A percentile compares a stretch with the other conserved stretches of the same genome.
Evolutionary conservation across 768 basidiomycete species (phyloP).

Genomic region (Russula emetica): DNA sequence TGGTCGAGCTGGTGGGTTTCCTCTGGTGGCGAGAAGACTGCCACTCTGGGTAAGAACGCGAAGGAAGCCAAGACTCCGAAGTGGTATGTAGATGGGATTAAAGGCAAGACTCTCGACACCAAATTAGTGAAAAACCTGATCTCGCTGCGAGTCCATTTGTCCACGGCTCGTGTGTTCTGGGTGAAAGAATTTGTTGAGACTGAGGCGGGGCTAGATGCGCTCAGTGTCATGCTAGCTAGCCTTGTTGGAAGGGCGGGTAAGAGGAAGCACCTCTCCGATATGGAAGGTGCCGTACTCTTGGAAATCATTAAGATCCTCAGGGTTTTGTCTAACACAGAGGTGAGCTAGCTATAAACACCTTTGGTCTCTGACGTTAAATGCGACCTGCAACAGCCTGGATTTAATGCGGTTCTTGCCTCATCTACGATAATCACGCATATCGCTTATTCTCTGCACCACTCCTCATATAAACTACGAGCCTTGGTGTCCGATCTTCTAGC

Average conservation of each 20-base stretch:
- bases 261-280: conserved; percentile 54
- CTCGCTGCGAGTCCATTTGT: conserved; percentile 77
- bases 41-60: conserved; percentile 31
- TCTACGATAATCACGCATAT: conserved; percentile 68
- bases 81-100: conserved; percentile 62
- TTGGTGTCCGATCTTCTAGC: conserved; percentile 75
- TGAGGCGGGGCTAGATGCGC: conserved; percentile 60
- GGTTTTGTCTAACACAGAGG: conserved; percentile 81
- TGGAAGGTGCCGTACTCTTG: conserved; percentile 61
- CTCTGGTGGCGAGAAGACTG: conserved; percentile 51
- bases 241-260: conserved; percentile 69
- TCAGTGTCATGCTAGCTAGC: conserved; percentile 53
- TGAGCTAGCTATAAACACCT: conserved; percentile 36
- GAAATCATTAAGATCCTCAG: conserved; percentile 79
- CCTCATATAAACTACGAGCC: conserved; percentile 64
- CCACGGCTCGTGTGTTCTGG: conserved; percentile 76
- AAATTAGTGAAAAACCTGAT: conserved; percentile 75
- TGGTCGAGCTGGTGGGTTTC: conserved; percentile 75
- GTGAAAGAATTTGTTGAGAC: conserved; percentile 69
- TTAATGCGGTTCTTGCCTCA: conserved; percentile 58
- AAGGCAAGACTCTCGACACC: conserved; percentile 50
- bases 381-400: conserved; percentile 54
- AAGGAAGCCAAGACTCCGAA: conserved; percentile 48
- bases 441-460: conserved; percentile 60
- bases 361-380: conserved; percentile 17